Evolutionary conservation across 73 alveolate genomes (phyloP).

Genomic region (Diophrys appendiculata): DNA sequence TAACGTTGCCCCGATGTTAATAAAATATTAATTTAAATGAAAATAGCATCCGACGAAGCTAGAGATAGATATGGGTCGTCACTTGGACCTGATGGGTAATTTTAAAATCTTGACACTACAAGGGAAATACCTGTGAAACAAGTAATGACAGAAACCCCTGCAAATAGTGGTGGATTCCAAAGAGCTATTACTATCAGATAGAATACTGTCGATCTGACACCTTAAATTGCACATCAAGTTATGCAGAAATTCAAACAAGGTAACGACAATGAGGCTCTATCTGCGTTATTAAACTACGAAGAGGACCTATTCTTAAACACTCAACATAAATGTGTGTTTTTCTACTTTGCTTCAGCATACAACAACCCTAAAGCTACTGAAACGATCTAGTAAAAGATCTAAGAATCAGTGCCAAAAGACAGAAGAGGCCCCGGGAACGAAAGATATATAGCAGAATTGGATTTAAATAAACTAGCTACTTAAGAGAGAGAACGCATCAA

Average conservation of each 20-base stretch:
- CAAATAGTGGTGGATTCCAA: background rate
- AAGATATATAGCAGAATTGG: background rate
- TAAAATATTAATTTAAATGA: background rate
- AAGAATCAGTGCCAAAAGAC: background rate
- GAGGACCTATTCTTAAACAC: background rate
- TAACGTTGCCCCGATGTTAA: no score
- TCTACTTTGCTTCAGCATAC: background rate
- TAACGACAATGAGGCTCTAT: background rate
- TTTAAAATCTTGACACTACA: no score
- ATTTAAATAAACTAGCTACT: background rate
- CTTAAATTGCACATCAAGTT: background rate
- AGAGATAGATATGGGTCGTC: background rate
- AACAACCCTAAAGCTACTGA: background rate
- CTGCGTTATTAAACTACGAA: background rate
- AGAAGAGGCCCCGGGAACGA: background rate
- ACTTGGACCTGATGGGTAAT: no score
- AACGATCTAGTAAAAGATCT: no score
- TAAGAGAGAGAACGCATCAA: background rate
- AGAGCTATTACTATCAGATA: background rate
- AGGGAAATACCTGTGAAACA: background rate
- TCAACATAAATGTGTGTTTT: background rate
- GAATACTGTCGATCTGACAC: background rate
- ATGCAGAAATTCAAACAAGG: background rate
- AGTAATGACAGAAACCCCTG: background rate
- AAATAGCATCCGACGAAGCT: background rate